Evolutionary conservation across 768 basidiomycete species (phyloP).

Genomic region (Pleurotus eryngii): DNA sequence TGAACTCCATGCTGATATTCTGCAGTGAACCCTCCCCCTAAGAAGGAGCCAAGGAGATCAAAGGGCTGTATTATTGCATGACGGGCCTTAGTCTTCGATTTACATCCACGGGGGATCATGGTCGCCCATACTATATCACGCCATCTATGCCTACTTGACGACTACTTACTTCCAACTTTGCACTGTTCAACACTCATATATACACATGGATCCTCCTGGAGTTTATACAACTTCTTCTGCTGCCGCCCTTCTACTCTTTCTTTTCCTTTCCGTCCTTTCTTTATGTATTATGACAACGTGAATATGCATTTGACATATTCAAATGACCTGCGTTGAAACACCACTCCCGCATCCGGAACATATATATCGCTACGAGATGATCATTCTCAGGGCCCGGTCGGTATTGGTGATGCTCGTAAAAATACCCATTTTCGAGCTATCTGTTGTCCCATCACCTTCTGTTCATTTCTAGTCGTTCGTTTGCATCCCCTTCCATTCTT

Average conservation of each 20-base stretch:
- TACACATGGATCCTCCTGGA: constrained; percentile 4
- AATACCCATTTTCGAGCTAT: background rate
- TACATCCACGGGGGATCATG: constrained; percentile 22
- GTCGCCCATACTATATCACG: constrained; percentile 44
- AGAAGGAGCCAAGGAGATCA: constrained; percentile 48
- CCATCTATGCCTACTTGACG: constrained; percentile 72
- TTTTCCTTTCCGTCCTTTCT: background rate
- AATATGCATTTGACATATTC: constrained; percentile 6
- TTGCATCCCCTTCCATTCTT: constrained; percentile 5
- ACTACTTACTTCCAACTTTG: constrained; percentile 25
- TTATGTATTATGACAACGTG: background rate
- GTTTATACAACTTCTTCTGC: constrained; percentile 3
- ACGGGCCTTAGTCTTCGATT: constrained; percentile 27
- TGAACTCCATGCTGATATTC: background rate
- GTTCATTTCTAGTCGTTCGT: constrained; percentile 7
- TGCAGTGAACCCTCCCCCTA: constrained; percentile 73
- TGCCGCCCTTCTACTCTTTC: background rate
- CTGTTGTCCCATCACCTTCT: constrained; percentile 5
- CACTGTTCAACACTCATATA: constrained; percentile 14
- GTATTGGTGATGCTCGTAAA: background rate
- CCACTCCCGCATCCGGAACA: background rate
- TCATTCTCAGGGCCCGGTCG: background rate
- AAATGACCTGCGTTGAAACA: constrained; percentile 8
- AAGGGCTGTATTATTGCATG: constrained; percentile 72
- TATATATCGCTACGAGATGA: background rate